Conservation (phyloP, 169 alveolate species). For the Plasmodium blacklocki region DNA sequence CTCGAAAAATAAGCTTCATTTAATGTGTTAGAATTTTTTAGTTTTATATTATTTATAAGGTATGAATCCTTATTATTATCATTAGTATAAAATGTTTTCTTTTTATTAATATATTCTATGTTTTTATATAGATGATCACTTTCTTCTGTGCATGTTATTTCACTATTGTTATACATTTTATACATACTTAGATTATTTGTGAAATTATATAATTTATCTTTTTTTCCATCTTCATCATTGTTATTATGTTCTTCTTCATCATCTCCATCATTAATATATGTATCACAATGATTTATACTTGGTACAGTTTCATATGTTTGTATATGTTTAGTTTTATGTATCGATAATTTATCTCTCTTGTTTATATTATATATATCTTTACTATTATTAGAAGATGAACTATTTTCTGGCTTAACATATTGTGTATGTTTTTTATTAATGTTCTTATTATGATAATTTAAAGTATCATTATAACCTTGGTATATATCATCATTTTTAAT, state of each 20-base stretch:
- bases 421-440: neutral
- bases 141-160: slow-evolving; percentile 6
- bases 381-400: neutral
- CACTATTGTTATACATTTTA: slow-evolving; percentile 20
- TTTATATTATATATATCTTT: neutral
- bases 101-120: slow-evolving; percentile 12
- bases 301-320: neutral
- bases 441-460: neutral
- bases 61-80: neutral
- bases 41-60: slow-evolving; percentile 6
- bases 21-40: slow-evolving; percentile 3
- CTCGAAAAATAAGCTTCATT: slow-evolving; percentile 3
- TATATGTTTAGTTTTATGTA: neutral
- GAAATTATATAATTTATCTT: neutral
- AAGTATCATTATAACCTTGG: neutral
- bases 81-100: slow-evolving; percentile 10
- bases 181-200: slow-evolving; percentile 12
- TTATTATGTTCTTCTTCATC: slow-evolving; percentile 15
- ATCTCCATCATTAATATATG: neutral
- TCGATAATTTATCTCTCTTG: neutral
- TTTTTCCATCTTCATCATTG: neutral
- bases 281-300: slow-evolving; percentile 19
- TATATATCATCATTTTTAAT: neutral
- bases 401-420: neutral
- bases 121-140: slow-evolving; percentile 13